A percentile compares a stretch with the other conserved stretches of the same genome.
Conservation (phyloP, 805 yeast genomes). For the Saccharomycopsis olivae region DNA sequence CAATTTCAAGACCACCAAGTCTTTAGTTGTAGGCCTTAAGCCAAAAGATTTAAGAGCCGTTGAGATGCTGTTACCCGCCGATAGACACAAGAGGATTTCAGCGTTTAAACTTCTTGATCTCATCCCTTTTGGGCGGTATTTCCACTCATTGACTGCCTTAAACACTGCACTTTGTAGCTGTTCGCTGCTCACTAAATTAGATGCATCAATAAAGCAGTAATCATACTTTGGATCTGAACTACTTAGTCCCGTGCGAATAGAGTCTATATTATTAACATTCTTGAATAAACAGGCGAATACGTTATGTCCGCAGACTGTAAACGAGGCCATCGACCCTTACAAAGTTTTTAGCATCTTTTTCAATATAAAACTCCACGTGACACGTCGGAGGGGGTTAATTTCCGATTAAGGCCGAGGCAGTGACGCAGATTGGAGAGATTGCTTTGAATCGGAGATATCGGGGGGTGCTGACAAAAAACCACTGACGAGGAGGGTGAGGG, state of each 20-base stretch:
- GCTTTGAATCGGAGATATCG: too few species aligned
- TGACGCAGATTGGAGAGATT: too few species aligned
- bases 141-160: constrained; percentile 9
- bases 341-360: too few species aligned
- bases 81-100: constrained; percentile 14
- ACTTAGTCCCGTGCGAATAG: constrained; percentile 12
- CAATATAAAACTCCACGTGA: too few species aligned
- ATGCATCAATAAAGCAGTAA: constrained; percentile 14
- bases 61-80: constrained; percentile 13
- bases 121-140: constrained; percentile 1
- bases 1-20: constrained; percentile 12
- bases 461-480: too few species aligned
- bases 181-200: constrained; percentile 11
- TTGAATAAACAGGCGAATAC: neutral
- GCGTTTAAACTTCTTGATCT: constrained; percentile 13
- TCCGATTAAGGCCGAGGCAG: too few species aligned
- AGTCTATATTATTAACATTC: constrained; percentile 9
- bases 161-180: constrained; percentile 13
- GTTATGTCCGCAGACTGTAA: too few species aligned
- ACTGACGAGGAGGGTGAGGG: too few species aligned
- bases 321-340: too few species aligned
- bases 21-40: constrained; percentile 1
- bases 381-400: too few species aligned
- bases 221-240: constrained; percentile 7
- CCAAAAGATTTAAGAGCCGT: constrained; percentile 14